Evolutionary conservation across 495 filamentous ascomycete species (phyloP), one percentile per base, ranked within the genome.

Genomic region (Penicillium bovifimosum): DNA sequence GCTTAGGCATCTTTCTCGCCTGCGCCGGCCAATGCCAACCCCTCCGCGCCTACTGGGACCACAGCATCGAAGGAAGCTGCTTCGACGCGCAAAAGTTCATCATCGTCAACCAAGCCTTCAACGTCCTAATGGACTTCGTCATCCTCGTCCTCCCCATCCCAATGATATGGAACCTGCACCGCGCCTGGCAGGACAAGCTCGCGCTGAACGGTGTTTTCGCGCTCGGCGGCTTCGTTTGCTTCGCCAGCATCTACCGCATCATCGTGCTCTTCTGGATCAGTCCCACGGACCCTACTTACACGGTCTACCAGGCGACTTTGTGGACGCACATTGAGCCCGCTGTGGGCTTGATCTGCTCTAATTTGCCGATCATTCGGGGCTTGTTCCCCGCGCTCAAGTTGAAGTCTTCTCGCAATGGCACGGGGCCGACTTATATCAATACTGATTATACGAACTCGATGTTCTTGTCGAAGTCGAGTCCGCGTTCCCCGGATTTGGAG

Each of bases 281-380:
- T 16, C 72, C 73, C 6, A 20, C 38, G 1, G 72, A 70, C 62
- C 76, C 62, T 24, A 79, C 53, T 1, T 76, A 82, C 41, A 73
- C 67, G 3, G 62, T 72, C 47, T 77, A 81, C 42, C 70, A 78
- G 45, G 71, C 74, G 1, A 76, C 77, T 0, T 72, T 77, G 32
- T 86, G 82, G 82, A 80, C 77, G 20, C 75, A 78, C 33, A 70
- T 79, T 43, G 81, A 86, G 62, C 70, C 81, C 2, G 77, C 71
- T 51, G 76, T 79, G 13, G 80, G 76, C 6, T 70, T 84, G 10
- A 77, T 75, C 44, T 83, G 78, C 51, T 74, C 76, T 20, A 83
- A 78, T 56, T 70, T 84, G 1, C 79, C 82, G 9, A 81, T 78
- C 6, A 70, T 82, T 11, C 72, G 78, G 2, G 79, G 82, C 16